Evolutionary conservation across 1,139 yeast species (phyloP).

Genomic region (Blastobotrys indianensis): DNA sequence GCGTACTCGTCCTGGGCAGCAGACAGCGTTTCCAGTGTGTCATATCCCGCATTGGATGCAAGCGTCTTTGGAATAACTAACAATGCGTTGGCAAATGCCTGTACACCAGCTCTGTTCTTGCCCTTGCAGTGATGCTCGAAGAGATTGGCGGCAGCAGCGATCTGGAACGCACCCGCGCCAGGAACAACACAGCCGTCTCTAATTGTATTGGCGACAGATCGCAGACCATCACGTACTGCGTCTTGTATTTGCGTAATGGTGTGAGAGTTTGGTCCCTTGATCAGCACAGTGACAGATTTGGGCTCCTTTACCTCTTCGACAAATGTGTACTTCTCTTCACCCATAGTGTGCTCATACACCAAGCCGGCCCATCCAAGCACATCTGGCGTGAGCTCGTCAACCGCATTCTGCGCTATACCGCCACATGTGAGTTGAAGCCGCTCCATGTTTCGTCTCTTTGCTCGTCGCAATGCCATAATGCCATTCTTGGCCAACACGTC

Average conservation of each 20-base stretch:
- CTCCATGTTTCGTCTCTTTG: constrained; percentile 99
- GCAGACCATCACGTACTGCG: constrained; percentile 93
- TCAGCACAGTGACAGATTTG: constrained; percentile 82
- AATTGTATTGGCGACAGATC: constrained; percentile 89
- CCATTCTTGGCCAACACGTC: constrained; percentile 91
- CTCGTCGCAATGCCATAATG: constrained; percentile 91
- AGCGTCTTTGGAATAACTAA: constrained; percentile 89
- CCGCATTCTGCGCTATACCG: constrained; percentile 97
- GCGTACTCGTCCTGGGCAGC: constrained; percentile 85
- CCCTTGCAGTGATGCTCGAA: constrained; percentile 57
- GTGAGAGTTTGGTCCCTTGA: constrained; percentile 89
- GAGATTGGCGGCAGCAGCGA: constrained; percentile 72
- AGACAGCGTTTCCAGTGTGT: constrained; percentile 82
- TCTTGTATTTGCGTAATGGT: constrained; percentile 89
- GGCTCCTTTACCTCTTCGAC: constrained; percentile 91
- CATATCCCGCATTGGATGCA: constrained; percentile 89
- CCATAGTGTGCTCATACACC: constrained; percentile 87
- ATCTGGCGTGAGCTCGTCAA: constrained; percentile 81
- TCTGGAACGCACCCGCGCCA: constrained; percentile 95
- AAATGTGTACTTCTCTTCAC: constrained; percentile 96
- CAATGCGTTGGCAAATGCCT: constrained; percentile 89
- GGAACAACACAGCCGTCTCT: constrained; percentile 84
- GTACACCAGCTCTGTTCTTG: constrained; percentile 80
- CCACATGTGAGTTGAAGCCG: constrained; percentile 94
- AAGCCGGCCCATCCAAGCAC: constrained; percentile 87